Evolutionary conservation across 805 yeast species (phyloP), one percentile per base, ranked within the genome.

Genomic region (Starmerella geochares): DNA sequence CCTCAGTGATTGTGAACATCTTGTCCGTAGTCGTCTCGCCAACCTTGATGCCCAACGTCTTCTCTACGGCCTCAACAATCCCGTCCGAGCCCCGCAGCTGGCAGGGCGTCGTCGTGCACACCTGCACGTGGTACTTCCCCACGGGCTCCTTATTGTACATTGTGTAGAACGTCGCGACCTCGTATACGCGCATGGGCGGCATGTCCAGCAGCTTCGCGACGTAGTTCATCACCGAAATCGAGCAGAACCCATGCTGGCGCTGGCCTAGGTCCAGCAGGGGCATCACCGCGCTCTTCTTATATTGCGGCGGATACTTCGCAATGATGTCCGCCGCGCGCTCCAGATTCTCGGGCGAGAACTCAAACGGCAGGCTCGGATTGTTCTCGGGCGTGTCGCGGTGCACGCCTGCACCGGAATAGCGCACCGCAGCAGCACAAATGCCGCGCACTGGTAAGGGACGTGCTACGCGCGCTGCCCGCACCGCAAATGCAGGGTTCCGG

Each of bases 111-210:
- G 94, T 85, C 51, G 95, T 86, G 69, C 95, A 85, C 36, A 86
- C 81, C 66, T 85, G 94, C 49, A 85, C 69, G 64, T 83, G 83
- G 65, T 76, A 83, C 63, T 84, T 83, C 53, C 94, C 94, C 76
- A 86, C 79, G 45, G 94, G 94, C 56, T 76, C 73, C 66, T 92
- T 78, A 70, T 83, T 83, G 71, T 80, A 85, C 95, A 85, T 86
- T 59, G 95, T 85, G 70, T 85, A 85, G 71, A 85, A 85, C 37
- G 94, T 83, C 28, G 95, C 95, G 56, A 85, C 95, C 66, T 85
- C 94, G 67, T 85, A 85, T 27, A 85, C 95, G 69, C 95, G 78
- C 95, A 85, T 85, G 52, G 94, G 94, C 27, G 95, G 95, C 80
- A 86, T 82, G 61, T 83, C 90, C 60, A 84, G 73, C 62, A 81